phyloP scores from a whole-genome alignment of 495 filamentous ascomycete species.

The Gamarada debralockiae region DNA sequence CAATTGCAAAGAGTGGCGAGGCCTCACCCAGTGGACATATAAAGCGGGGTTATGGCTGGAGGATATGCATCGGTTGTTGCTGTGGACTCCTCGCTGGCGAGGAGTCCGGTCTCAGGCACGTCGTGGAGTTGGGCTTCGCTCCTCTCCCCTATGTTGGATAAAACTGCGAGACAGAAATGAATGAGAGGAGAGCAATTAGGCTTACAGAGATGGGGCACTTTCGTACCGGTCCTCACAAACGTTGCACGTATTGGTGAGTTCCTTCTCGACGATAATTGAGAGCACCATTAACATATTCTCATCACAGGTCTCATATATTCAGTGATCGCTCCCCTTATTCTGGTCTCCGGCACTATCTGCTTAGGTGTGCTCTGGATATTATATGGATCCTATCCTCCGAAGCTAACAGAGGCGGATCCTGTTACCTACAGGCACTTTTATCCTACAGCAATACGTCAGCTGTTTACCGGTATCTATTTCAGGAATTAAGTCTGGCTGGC shows the following conservation, averaged over 20 bases:
- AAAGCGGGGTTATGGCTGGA: too few species aligned
- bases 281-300: conserved; percentile 2
- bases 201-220: conserved; percentile 70
- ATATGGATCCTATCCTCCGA: conserved; percentile 89
- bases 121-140: too few species aligned
- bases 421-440: conserved; percentile 87
- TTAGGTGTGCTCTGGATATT: conserved; percentile 83
- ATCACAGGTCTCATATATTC: conserved; percentile 16
- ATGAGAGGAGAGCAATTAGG: conserved; percentile 4
- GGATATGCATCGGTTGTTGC: too few species aligned
- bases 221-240: conserved; percentile 81
- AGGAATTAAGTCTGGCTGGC: conserved; percentile 80
- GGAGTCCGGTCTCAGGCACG: too few species aligned
- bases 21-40: too few species aligned
- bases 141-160: conserved; percentile 16
- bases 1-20: too few species aligned
- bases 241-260: conserved; percentile 69
- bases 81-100: too few species aligned
- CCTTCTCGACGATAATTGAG: conserved; percentile 23
- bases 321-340: conserved; percentile 79
- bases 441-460: conserved; percentile 79
- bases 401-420: conserved; percentile 73
- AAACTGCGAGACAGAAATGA: conserved; percentile 13
- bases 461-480: conserved; percentile 83
- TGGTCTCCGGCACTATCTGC: conserved; percentile 77